A percentile compares a stretch with the other conserved stretches of the same genome.
Evolutionary conservation across 352 stramenopile species (phyloP).

Genomic region (Phytophthora sojae): DNA sequence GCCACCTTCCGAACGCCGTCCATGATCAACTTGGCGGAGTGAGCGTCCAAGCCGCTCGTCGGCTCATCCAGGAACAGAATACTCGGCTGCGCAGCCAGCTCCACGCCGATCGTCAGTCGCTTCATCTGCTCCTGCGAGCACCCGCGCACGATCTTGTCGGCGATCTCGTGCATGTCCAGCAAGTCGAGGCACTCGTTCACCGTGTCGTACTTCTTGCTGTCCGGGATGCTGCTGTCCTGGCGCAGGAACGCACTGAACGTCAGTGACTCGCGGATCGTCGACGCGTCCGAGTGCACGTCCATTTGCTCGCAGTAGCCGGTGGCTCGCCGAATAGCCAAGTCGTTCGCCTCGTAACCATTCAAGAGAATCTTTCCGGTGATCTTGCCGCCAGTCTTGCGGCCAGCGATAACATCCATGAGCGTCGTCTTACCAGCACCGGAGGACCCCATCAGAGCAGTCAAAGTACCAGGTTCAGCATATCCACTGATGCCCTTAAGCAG

Average conservation of each 20-base stretch:
- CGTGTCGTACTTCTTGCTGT: conserved; percentile 42
- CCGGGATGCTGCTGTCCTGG: conserved; percentile 33
- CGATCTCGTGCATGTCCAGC: conserved; percentile 47
- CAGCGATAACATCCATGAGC: conserved; percentile 25
- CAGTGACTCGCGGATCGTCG: conserved; percentile 80
- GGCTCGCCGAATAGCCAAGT: conserved; percentile 50
- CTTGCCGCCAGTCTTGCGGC: conserved; percentile 51
- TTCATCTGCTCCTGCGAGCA: conserved; percentile 55
- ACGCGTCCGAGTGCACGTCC: conserved; percentile 84
- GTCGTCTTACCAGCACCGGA: no score
- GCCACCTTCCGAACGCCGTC: conserved; percentile 83
- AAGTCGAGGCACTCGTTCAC: conserved; percentile 46
- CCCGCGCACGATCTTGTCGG: conserved; percentile 43
- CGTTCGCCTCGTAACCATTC: conserved; percentile 47
- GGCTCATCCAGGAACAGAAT: conserved; percentile 87
- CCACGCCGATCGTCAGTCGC: conserved; percentile 54
- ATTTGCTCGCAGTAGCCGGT: conserved; percentile 78
- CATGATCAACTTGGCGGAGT: conserved; percentile 80
- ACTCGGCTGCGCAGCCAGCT: conserved; percentile 77
- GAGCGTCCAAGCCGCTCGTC: conserved; percentile 83
- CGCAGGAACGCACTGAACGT: conserved; percentile 36
- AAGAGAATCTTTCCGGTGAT: conserved; percentile 63
- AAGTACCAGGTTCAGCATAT: conserved; percentile 47
- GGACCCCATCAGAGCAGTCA: conserved; percentile 89
- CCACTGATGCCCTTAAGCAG: conserved; percentile 66